Base-by-base conservation (phyloP, 108 stramenopile species). In the Schizochytrium sp. region DNA sequence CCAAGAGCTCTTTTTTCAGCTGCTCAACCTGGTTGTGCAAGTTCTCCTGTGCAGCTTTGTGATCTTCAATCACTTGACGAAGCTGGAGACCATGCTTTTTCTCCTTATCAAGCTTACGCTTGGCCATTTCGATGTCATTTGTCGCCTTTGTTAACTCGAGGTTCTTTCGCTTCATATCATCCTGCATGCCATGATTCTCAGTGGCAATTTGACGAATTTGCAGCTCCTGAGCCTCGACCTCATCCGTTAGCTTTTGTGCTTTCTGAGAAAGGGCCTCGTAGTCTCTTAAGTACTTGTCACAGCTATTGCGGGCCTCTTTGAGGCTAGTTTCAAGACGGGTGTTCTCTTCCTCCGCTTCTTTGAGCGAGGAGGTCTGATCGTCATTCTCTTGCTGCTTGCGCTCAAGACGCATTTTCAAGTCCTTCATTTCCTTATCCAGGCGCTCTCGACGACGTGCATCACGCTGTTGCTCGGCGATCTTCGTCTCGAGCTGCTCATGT, bases 231-330 rank as follows among this genome's bases (percentile, higher is more conserved):
- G 55, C 87, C 60, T 59, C 87, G 40, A 60, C 60, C 87, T 88
- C 59, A 28, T 88, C 59, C 44, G 87, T 4, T n/a, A 61, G 42
- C 87, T 88, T 88, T 47, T 88, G 42, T 61, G 58, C 46, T 49
- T 88, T 88, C 45, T 59, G 87, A 17, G 46, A 56, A 46, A 60
- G 87, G 13, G 59, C 44, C 45, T 60, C 59, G 60, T 93, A 93
- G 87, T 93, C 94, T 19, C 93, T 89, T 13, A 94, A 46, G 47
- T 93, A 91, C 91, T 94, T 94, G 49, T 94, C 93, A 91, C 93
- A 91, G 38, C 92, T 93, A 38, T 61, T 91, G 8, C 91, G 88
- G 0, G 92, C 91, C 72, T 92, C 91, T 42, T 87, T 89, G 45
- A 92, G 89, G 57, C 58, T 56, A 44, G 56, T 57, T 4, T 87